These are phyloP conservation scores for Boletus patriciae DNA, from an alignment of 768 basidiomycete species.

Conservation along the genomic window DNA sequence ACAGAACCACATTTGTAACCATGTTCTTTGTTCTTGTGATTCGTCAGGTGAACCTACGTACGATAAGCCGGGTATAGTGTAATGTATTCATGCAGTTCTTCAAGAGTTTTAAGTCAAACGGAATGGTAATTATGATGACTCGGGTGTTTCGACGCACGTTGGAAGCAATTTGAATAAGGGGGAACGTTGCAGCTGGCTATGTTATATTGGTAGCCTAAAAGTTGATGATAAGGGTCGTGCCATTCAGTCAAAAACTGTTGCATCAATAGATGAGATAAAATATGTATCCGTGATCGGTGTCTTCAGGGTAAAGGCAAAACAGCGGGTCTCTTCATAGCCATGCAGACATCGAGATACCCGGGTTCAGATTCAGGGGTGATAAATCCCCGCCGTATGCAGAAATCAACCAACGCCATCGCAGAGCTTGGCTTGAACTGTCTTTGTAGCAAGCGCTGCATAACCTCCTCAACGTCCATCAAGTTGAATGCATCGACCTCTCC, in stretches of 20 bases:
- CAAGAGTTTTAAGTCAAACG: not conserved
- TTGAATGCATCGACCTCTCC: slow-evolving; percentile 46
- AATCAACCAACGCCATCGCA: slow-evolving; percentile 44
- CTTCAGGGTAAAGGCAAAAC: slow-evolving; percentile 24
- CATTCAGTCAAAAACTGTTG: not conserved
- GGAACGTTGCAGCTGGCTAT: not conserved
- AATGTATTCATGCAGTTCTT: not conserved
- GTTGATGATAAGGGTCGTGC: not conserved
- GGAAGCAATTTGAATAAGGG: not conserved
- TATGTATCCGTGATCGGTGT: not conserved
- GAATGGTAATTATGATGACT: too few relatives aligned
- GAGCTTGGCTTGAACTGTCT: slow-evolving; percentile 44
- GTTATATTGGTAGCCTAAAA: not conserved
- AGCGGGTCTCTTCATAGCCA: slow-evolving; percentile 18
- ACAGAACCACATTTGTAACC: not conserved
- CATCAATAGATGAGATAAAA: not conserved
- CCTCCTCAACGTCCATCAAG: slow-evolving; percentile 36
- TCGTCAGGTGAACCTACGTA: not conserved
- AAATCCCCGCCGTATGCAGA: slow-evolving; percentile 39
- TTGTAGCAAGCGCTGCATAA: slow-evolving; percentile 35
- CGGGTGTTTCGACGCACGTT: not conserved
- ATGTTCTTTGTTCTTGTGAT: not conserved
- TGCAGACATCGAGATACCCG: slow-evolving; percentile 25
- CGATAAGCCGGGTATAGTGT: not conserved
- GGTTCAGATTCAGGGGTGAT: slow-evolving; percentile 26